Conservation (phyloP, 768 basidiomycete species). For the Cubamyces lactineus region DNA sequence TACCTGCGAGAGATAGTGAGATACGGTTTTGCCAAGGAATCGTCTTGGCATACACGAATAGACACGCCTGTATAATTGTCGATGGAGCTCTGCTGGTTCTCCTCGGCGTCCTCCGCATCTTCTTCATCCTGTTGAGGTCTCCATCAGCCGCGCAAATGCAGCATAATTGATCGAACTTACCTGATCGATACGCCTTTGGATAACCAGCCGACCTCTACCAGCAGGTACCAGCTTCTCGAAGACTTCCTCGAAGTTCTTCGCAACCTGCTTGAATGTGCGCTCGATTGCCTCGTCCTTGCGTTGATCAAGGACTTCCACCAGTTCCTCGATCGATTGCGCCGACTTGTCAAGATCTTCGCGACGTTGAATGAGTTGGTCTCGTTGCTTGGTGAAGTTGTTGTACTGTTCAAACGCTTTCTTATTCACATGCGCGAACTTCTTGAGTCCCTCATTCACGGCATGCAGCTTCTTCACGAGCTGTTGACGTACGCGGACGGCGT, state of each 20-base stretch:
- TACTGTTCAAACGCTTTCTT: slow-evolving; percentile 99
- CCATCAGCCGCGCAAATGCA: not conserved
- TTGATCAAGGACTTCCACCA: slow-evolving; percentile 93
- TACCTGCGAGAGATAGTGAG: slow-evolving; percentile 54
- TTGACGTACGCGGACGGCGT: not conserved
- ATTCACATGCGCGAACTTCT: slow-evolving; percentile 98
- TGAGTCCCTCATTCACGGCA: slow-evolving; percentile 86
- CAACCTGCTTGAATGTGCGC: slow-evolving; percentile 97
- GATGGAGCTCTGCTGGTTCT: slow-evolving; percentile 72
- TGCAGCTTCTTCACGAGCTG: slow-evolving; percentile 95
- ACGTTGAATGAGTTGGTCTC: slow-evolving; percentile 85
- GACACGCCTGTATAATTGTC: slow-evolving; percentile 98
- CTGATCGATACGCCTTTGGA: slow-evolving; percentile 89
- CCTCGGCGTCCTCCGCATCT: slow-evolving; percentile 71
- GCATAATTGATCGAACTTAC: slow-evolving; percentile 38
- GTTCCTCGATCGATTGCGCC: slow-evolving; percentile 85
- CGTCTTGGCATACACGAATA: slow-evolving; percentile 66
- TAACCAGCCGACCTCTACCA: slow-evolving; percentile 88
- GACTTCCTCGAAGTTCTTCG: slow-evolving; percentile 95
- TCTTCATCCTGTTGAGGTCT: slow-evolving; percentile 61
- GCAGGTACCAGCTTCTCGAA: slow-evolving; percentile 96
- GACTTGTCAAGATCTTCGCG: slow-evolving; percentile 92
- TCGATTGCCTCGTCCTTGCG: slow-evolving; percentile 99
- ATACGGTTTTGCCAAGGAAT: not conserved
- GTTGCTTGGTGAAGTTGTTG: slow-evolving; percentile 96